Conservation (phyloP, 768 basidiomycete genomes). For the Hericium coralloides region DNA sequence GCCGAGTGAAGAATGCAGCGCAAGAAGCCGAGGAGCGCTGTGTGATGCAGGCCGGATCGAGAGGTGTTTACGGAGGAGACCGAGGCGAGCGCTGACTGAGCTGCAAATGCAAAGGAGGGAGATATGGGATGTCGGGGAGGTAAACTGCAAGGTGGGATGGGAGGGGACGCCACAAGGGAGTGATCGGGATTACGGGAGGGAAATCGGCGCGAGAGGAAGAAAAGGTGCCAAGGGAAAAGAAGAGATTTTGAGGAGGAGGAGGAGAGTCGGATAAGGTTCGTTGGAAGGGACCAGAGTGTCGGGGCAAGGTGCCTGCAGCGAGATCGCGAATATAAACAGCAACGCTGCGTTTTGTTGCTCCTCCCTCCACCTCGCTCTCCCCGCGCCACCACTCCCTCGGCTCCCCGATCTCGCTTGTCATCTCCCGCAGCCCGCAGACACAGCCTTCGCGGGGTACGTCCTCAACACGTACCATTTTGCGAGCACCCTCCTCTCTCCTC, state of each 20-base stretch:
- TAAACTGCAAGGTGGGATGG: neutral
- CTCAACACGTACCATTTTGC: no score
- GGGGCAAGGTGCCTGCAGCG: neutral
- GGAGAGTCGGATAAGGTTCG: neutral
- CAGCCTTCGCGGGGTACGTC: no score
- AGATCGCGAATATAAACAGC: neutral
- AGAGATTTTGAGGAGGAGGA: conserved; percentile 11
- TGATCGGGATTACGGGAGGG: conserved; percentile 33
- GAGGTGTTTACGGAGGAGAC: neutral
- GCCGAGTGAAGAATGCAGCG: neutral
- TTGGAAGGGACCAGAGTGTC: neutral
- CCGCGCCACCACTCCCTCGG: no score
- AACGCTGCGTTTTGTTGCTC: conserved; percentile 4
- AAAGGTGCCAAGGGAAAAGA: conserved; percentile 21
- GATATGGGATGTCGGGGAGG: neutral
- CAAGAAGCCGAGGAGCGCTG: neutral
- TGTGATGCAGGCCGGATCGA: neutral
- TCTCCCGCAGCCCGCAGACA: no score
- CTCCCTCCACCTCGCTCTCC: conserved; percentile 5
- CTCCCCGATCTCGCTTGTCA: no score
- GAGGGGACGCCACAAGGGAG: conserved; percentile 14
- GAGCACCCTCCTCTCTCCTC: neutral
- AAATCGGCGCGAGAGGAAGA: conserved; percentile 38
- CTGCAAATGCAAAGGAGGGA: neutral
- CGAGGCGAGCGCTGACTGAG: neutral